phyloP scores from a whole-genome alignment of 805 yeast species.

The Metschnikowia lochheadii region DNA sequence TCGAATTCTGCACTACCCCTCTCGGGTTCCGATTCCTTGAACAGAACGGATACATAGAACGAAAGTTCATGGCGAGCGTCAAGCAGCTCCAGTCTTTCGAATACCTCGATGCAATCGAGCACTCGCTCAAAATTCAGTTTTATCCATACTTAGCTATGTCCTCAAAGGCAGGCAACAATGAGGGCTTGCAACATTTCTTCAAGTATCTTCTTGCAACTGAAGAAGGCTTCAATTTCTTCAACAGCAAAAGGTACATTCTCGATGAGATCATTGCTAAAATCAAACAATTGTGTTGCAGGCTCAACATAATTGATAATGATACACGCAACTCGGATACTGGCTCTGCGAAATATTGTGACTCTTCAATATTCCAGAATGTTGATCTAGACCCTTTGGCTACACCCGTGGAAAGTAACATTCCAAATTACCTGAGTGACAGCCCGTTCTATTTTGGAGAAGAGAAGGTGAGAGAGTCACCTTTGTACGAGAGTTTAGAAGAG shows the following conservation, averaged over 20 bases:
- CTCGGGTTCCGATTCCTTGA: constrained; percentile 63
- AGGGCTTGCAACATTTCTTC: constrained; percentile 54
- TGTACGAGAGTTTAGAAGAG: not conserved
- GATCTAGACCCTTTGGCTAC: not conserved
- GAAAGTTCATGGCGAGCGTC: constrained; percentile 8
- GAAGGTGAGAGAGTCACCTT: constrained; percentile 1
- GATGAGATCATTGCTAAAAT: constrained; percentile 28
- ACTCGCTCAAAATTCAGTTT: constrained; percentile 8
- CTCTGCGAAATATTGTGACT: not conserved
- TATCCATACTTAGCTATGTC: constrained; percentile 22
- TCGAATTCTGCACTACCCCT: constrained; percentile 60
- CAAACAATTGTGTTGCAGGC: constrained; percentile 7
- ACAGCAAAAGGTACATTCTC: constrained; percentile 34
- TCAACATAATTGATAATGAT: constrained; percentile 10
- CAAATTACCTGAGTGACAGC: constrained; percentile 2
- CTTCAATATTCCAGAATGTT: not conserved
- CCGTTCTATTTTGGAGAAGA: not conserved
- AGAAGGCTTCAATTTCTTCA: constrained; percentile 67
- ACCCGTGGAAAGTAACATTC: not conserved
- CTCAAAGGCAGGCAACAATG: not conserved
- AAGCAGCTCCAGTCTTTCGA: constrained; percentile 8
- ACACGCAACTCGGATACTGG: not conserved
- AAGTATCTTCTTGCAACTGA: constrained; percentile 75
- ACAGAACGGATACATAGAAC: constrained; percentile 38
- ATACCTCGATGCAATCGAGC: constrained; percentile 13